Percentiles rank a stretch among this genome's conserved stretches.
Conservation (phyloP, 2,329 filamentous ascomycete genomes). For the Xylariales sp. region DNA sequence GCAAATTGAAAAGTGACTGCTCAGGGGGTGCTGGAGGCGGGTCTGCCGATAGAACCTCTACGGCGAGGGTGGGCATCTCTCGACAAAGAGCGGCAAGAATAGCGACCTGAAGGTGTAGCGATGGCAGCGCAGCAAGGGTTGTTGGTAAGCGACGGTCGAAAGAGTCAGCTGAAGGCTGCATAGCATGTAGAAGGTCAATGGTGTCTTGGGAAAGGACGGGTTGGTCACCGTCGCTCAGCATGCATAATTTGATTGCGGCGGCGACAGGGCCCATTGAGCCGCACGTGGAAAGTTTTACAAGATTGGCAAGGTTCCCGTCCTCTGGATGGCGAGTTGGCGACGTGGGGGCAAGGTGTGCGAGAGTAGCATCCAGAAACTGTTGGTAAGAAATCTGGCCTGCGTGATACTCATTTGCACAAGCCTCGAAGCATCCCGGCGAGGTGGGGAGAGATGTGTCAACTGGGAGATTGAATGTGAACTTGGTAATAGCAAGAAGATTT, state of each 20-base stretch:
- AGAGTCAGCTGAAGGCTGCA: constrained; percentile 18
- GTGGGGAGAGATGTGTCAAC: constrained; percentile 11
- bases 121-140: constrained; percentile 14
- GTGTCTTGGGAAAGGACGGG: constrained; percentile 11
- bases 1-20: constrained; percentile 28
- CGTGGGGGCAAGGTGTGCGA: constrained; percentile 24
- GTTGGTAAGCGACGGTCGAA: neutral
- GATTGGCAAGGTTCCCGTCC: constrained; percentile 24
- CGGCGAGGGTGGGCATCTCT: constrained; percentile 18
- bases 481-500: constrained; percentile 19
- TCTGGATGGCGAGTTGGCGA: constrained; percentile 25
- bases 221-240: constrained; percentile 18
- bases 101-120: constrained; percentile 27
- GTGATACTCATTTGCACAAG: constrained; percentile 17
- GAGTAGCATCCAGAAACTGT: constrained; percentile 24
- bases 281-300: constrained; percentile 24
- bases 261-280: constrained; percentile 32
- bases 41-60: constrained; percentile 19
- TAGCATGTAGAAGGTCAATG: constrained; percentile 20
- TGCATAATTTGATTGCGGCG: constrained; percentile 32
- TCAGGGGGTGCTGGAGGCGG: constrained; percentile 19
- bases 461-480: constrained; percentile 27
- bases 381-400: constrained; percentile 25
- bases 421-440: constrained; percentile 32
- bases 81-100: constrained; percentile 27